A percentile compares a stretch with the other conserved stretches of the same genome.
Evolutionary conservation across 2,329 filamentous ascomycete species (phyloP).

Genomic region (Neospermospora avenae): DNA sequence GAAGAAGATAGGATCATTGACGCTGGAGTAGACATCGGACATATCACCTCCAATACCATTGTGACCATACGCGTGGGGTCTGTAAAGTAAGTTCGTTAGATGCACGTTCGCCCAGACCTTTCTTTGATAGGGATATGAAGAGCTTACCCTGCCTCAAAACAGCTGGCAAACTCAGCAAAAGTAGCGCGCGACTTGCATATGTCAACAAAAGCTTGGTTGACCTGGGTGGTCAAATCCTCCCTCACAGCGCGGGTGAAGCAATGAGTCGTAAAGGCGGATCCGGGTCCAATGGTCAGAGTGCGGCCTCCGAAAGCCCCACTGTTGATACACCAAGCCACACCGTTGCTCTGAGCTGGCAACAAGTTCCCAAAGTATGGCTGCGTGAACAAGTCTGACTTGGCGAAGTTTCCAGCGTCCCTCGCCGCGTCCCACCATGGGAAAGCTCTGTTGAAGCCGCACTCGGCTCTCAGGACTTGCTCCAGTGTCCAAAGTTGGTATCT

Average conservation of each 20-base stretch:
- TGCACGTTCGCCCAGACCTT: neutral
- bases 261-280: slow-evolving; percentile 9
- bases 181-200: slow-evolving; percentile 11
- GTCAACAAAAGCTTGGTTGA: slow-evolving; percentile 12
- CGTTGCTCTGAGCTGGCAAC: slow-evolving; percentile 9
- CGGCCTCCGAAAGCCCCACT: slow-evolving; percentile 18
- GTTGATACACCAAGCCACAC: slow-evolving; percentile 9
- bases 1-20: slow-evolving; percentile 15
- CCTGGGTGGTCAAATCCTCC: slow-evolving; percentile 12
- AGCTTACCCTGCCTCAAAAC: slow-evolving; percentile 14
- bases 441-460: slow-evolving; percentile 15
- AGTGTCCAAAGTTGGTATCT: slow-evolving; percentile 16
- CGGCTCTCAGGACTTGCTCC: slow-evolving; percentile 12
- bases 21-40: slow-evolving; percentile 12
- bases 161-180: slow-evolving; percentile 14
- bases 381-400: slow-evolving; percentile 12
- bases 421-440: slow-evolving; percentile 17
- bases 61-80: slow-evolving; percentile 17
- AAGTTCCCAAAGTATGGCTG: slow-evolving; percentile 8
- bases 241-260: slow-evolving; percentile 10
- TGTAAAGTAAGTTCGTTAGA: neutral
- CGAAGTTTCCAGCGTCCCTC: slow-evolving; percentile 14
- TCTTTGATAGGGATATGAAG: neutral
- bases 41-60: slow-evolving; percentile 18
- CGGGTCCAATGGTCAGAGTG: slow-evolving; percentile 16